Base-by-base conservation (phyloP, 192 early-diverging fungal species). In the Coemansia sp. region DNA sequence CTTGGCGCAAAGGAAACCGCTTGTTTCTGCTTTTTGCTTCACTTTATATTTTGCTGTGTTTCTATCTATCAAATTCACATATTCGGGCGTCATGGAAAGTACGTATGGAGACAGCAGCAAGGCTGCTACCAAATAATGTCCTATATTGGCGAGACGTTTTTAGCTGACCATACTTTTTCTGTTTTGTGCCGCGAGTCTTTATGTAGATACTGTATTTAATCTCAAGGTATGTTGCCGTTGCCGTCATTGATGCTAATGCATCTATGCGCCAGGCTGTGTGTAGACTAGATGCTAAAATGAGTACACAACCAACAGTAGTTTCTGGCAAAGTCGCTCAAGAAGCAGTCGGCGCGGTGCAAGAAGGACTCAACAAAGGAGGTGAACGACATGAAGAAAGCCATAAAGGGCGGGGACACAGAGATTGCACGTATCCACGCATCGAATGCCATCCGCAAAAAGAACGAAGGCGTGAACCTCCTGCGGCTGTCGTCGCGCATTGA, bases 371-470 rank as follows among this genome's bases (percentile, higher is more conserved):
- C 62, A 21, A 62, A 75, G 14, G 94, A 97, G 65, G 91, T 90
- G 63, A 67, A 71, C 43, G 94, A 94, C 72, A 69, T 98, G 19
- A 98, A 98, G 69, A 94, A 93, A 84, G 95, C 94, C 12, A 94
- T 99, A 62, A 90, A 94, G 81, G 86, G 91, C 75, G 90, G 91
- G 35, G 94, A 98, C 69, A 88, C 85, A 75, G 97, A 97, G 71
- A 91, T 92, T 6, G 95, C 97, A 10, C 89, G 91, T 64, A 90
- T 99, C 65, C 92, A 95, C 73, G 94, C 93, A 10, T 87, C 92
- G 26, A 96, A 98, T 68, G 94, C 93, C 16, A 99, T 99, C 64
- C 86, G 97, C 66, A 99, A 99, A 77, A 94, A 95, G 85, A 98
- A 93, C 70, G 95, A 98, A 72, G 62, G 87, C 3, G 82, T 97